These are phyloP conservation scores for Evernia prunastri DNA, from an alignment of 495 filamentous ascomycete genomes.

Conservation along the genomic window DNA sequence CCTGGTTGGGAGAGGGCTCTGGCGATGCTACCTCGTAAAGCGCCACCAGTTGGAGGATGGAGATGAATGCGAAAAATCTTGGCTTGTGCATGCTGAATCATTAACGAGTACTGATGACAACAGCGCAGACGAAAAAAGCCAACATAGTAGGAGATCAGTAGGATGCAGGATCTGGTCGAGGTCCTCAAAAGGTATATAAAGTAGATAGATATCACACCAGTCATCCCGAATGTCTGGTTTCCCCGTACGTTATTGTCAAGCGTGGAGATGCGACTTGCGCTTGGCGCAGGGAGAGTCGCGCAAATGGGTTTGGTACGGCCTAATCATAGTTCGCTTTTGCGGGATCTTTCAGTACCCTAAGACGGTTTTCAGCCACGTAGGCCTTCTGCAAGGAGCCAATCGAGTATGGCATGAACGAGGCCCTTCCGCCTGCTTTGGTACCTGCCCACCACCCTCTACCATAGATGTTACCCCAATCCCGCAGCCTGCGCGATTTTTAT, in stretches of 20 bases:
- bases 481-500: not conserved
- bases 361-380: not conserved
- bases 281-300: conserved; percentile 1
- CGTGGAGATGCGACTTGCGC: conserved; percentile 15
- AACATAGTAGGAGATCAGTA: not conserved
- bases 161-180: not conserved
- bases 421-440: not conserved
- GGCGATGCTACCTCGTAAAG: not conserved
- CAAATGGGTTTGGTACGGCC: not conserved
- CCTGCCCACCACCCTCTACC: not conserved
- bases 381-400: not conserved
- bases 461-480: not conserved
- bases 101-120: not conserved
- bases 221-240: not conserved
- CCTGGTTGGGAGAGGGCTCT: not conserved
- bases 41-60: not conserved
- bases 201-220: not conserved
- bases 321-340: conserved; percentile 1
- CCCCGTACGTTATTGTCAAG: not conserved
- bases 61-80: not conserved
- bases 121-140: not conserved
- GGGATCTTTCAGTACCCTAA: not conserved
- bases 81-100: not conserved
- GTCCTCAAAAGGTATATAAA: not conserved
- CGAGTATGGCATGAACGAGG: not conserved